Evolutionary conservation across 1,284 basidiomycete species (phyloP).

Genomic region (Boletus mariae): DNA sequence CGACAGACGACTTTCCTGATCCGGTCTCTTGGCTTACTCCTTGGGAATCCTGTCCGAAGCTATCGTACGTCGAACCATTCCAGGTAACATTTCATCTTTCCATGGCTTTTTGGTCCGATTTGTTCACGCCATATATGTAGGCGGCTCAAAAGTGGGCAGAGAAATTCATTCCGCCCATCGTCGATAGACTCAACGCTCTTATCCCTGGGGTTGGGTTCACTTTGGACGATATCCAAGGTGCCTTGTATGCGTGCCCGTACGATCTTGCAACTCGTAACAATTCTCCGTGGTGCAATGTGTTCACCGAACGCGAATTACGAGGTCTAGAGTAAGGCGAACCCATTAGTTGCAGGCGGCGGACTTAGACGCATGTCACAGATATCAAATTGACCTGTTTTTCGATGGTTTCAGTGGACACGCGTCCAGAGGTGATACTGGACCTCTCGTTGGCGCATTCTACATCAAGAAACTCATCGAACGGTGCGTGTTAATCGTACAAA

Average conservation of each 20-base stretch:
- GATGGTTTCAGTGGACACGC: constrained; percentile 40
- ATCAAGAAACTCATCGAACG: constrained; percentile 44
- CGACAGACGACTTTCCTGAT: constrained; percentile 37
- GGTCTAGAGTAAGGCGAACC: constrained; percentile 36
- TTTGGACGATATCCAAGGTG: constrained; percentile 38
- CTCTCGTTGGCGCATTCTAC: constrained; percentile 40
- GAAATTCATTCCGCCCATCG: constrained; percentile 40
- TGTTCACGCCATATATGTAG: constrained; percentile 14
- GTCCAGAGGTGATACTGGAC: constrained; percentile 36
- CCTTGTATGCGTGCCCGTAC: constrained; percentile 46
- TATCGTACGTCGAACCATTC: neutral
- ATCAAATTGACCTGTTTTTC: constrained; percentile 43
- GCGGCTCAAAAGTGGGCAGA: constrained; percentile 35
- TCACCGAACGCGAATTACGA: constrained; percentile 36
- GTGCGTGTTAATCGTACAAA: constrained; percentile 13
- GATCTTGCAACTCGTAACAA: constrained; percentile 38
- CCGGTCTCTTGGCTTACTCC: constrained; percentile 45
- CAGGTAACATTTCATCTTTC: constrained; percentile 4
- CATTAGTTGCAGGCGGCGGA: too few relatives aligned
- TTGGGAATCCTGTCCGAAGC: constrained; percentile 37
- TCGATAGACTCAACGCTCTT: constrained; percentile 35
- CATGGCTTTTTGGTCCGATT: neutral
- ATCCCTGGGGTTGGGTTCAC: constrained; percentile 35
- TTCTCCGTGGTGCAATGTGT: constrained; percentile 43
- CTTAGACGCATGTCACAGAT: constrained; percentile 18